phyloP scores from a whole-genome alignment of 768 basidiomycete genomes.

The Clavaria fumosa region DNA sequence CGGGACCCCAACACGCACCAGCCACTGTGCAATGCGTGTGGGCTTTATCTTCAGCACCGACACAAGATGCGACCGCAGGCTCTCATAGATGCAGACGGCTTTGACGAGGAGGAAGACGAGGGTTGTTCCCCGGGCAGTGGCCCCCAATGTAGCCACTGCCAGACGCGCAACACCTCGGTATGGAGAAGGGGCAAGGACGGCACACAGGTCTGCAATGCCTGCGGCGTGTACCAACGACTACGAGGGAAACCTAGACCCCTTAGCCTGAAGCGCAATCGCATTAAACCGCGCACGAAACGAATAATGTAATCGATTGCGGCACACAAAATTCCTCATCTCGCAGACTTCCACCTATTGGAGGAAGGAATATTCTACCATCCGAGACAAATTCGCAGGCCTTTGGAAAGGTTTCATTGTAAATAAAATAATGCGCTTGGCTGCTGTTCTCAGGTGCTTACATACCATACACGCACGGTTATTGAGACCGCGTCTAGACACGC shows the following conservation, averaged over 20 bases:
- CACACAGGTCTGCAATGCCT: conserved; percentile 35
- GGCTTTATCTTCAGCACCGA: conserved; percentile 31
- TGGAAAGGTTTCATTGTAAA: too few relatives aligned
- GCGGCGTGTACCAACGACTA: conserved; percentile 32
- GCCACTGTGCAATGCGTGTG: conserved; percentile 33
- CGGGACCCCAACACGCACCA: conserved; percentile 30
- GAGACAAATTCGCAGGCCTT: too few relatives aligned
- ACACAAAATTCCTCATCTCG: too few relatives aligned
- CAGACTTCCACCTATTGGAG: too few relatives aligned
- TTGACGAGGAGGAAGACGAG: conserved; percentile 25
- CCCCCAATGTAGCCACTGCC: conserved; percentile 35
- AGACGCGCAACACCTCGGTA: conserved; percentile 33
- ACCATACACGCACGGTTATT: too few relatives aligned
- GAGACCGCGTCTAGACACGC: too few relatives aligned
- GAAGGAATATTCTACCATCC: too few relatives aligned
- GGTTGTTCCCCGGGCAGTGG: conserved; percentile 25
- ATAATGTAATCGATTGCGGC: too few relatives aligned
- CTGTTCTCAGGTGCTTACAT: too few relatives aligned
- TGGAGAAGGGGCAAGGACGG: conserved; percentile 37
- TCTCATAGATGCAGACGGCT: conserved; percentile 32
- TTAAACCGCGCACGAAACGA: conserved; percentile 35
- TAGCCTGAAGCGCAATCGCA: conserved; percentile 30
- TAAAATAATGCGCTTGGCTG: too few relatives aligned
- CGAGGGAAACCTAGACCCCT: conserved; percentile 32
- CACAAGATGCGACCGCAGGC: conserved; percentile 32